These are phyloP conservation scores for Colletotrichum agaves DNA, from an alignment of 2,329 filamentous ascomycete species.

Conservation along the genomic window DNA sequence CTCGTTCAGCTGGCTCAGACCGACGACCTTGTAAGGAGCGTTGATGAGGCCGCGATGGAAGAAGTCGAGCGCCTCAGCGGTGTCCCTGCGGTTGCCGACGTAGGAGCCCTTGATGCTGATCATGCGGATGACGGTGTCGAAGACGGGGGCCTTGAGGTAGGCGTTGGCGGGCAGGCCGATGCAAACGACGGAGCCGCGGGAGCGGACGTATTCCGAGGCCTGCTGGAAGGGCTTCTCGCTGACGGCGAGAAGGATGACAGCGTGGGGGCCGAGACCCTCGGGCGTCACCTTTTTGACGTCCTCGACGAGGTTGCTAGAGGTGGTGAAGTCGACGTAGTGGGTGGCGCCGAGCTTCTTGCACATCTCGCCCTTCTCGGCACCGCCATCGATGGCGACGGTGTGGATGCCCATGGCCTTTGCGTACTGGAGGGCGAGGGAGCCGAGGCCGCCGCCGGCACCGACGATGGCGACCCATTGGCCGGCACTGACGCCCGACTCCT, in stretches of 20 bases:
- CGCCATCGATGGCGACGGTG: slow-evolving; percentile 84
- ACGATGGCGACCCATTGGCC: slow-evolving; percentile 87
- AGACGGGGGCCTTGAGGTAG: slow-evolving; percentile 84
- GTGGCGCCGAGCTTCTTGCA: slow-evolving; percentile 76
- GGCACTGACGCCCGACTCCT: slow-evolving; percentile 79
- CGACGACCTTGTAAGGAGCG: slow-evolving; percentile 85
- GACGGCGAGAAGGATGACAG: slow-evolving; percentile 86
- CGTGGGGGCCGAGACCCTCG: slow-evolving; percentile 86
- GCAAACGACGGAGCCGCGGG: slow-evolving; percentile 84
- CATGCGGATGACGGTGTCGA: slow-evolving; percentile 90
- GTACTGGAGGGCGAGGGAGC: slow-evolving; percentile 84
- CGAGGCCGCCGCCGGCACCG: slow-evolving; percentile 86
- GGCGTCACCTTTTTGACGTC: slow-evolving; percentile 85
- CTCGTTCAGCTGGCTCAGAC: slow-evolving; percentile 80
- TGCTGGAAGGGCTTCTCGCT: slow-evolving; percentile 96
- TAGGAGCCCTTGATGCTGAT: slow-evolving; percentile 93
- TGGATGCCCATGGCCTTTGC: slow-evolving; percentile 89
- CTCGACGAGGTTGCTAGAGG: slow-evolving; percentile 79
- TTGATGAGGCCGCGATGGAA: slow-evolving; percentile 86
- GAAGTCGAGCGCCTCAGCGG: slow-evolving; percentile 90
- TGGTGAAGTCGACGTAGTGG: slow-evolving; percentile 83
- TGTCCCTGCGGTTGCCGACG: slow-evolving; percentile 91
- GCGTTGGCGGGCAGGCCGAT: slow-evolving; percentile 89
- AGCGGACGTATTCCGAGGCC: slow-evolving; percentile 86
- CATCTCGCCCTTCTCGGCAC: slow-evolving; percentile 81